Conservation (phyloP, 2,329 filamentous ascomycete genomes). For the Colletotrichum sp. region DNA sequence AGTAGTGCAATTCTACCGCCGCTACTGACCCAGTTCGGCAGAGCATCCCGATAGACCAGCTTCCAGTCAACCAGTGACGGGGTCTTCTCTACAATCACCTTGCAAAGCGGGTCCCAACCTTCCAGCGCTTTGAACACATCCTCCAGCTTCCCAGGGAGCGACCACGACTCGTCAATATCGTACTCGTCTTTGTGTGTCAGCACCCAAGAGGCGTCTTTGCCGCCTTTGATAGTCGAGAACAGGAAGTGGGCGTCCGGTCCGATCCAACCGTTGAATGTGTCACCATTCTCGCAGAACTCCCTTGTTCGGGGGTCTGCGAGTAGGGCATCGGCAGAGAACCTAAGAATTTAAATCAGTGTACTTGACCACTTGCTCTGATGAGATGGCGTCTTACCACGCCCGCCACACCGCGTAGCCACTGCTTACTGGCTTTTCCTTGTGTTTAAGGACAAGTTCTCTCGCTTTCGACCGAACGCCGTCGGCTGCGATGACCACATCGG, state of each 20-base stretch:
- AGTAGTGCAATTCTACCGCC: background rate
- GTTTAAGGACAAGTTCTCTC: background rate
- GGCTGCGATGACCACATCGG: background rate
- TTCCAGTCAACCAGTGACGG: background rate
- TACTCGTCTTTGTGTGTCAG: background rate
- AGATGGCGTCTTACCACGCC: background rate
- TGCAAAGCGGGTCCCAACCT: background rate
- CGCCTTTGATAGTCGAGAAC: background rate
- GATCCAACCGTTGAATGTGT: background rate
- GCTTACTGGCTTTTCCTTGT: background rate
- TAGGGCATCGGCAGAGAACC: background rate
- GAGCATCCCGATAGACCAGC: background rate
- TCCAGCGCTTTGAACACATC: background rate
- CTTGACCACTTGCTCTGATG: rapidly evolving
- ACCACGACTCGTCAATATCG: background rate
- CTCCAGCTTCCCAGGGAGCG: rapidly evolving
- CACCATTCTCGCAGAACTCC: background rate
- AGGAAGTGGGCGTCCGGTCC: background rate
- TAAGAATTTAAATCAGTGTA: rapidly evolving
- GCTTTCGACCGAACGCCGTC: background rate
- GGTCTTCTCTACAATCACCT: background rate
- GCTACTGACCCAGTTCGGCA: background rate
- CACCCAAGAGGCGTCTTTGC: background rate
- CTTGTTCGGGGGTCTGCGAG: background rate
- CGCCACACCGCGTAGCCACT: background rate